phyloP scores from a whole-genome alignment of 345 rosid species.

The Ceriops zippeliana region DNA sequence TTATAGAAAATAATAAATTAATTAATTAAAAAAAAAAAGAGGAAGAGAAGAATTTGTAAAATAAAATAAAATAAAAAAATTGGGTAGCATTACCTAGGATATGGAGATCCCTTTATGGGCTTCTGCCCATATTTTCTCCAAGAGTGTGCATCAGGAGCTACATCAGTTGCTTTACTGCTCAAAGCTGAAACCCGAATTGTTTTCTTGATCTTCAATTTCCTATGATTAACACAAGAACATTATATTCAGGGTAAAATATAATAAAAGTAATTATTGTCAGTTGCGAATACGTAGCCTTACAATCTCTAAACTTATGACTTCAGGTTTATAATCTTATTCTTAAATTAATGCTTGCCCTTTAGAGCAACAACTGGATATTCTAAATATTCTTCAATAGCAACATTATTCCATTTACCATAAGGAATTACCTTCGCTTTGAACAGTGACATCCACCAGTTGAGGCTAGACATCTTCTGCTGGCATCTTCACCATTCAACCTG shows the following conservation, averaged over 20 bases:
- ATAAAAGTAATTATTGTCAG: not conserved
- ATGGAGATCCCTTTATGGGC: slow-evolving; percentile 41
- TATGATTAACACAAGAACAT: not conserved
- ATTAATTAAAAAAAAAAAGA: no score
- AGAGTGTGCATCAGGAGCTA: slow-evolving; percentile 33
- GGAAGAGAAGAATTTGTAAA: not conserved
- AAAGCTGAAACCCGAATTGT: slow-evolving; percentile 27
- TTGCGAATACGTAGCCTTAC: not conserved
- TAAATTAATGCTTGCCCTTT: not conserved
- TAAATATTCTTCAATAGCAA: not conserved
- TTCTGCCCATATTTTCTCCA: slow-evolving; percentile 44
- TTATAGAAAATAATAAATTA: no score
- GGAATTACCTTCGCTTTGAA: slow-evolving; percentile 25
- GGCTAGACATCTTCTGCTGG: slow-evolving; percentile 15
- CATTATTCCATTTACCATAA: not conserved
- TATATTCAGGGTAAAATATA: not conserved
- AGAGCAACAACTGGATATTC: not conserved
- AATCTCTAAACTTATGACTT: no score
- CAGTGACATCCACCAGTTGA: slow-evolving; percentile 36
- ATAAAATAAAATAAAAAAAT: no score
- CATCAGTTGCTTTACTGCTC: slow-evolving; percentile 28
- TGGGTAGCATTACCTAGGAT: slow-evolving; percentile 29
- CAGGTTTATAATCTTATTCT: no score
- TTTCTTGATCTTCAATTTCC: slow-evolving; percentile 33
- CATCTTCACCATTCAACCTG: slow-evolving; percentile 10